Percentiles rank a stretch among this genome's conserved stretches.
These are phyloP conservation scores for Somion occarium DNA, from an alignment of 1,284 basidiomycete genomes.

Conservation along the genomic window DNA sequence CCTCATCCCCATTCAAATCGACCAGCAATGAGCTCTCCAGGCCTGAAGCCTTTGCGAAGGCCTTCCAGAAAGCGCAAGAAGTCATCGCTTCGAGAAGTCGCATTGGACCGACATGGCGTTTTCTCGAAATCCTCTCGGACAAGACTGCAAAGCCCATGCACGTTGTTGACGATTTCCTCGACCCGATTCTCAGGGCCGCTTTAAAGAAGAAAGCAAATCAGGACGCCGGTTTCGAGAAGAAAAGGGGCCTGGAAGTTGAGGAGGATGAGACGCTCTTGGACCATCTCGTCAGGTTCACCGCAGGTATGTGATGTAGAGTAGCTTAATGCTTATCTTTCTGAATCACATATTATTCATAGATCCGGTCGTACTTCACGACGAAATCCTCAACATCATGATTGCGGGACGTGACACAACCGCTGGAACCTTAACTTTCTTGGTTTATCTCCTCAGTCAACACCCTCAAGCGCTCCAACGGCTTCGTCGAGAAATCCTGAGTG, in stretches of 20 bases:
- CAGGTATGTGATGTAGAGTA: too few relatives aligned
- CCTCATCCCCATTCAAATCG: background rate
- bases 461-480: slow-evolving; percentile 32
- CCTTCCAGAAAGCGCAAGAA: slow-evolving; percentile 4
- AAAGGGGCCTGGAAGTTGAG: slow-evolving; percentile 15
- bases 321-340: too few relatives aligned
- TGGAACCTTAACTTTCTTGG: slow-evolving; percentile 31
- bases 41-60: slow-evolving; percentile 29
- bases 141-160: slow-evolving; percentile 31
- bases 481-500: slow-evolving; percentile 37
- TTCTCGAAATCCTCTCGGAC: slow-evolving; percentile 38
- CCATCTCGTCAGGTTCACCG: slow-evolving; percentile 32
- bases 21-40: background rate
- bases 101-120: slow-evolving; percentile 30
- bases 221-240: slow-evolving; percentile 7
- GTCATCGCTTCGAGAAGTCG: slow-evolving; percentile 8
- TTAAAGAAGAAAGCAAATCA: slow-evolving; percentile 18
- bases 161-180: slow-evolving; percentile 34
- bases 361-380: slow-evolving; percentile 30
- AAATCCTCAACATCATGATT: slow-evolving; percentile 36
- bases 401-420: slow-evolving; percentile 39
- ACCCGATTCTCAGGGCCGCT: slow-evolving; percentile 39
- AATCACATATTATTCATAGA: slow-evolving; percentile 4
- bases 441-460: slow-evolving; percentile 38
- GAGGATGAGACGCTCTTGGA: slow-evolving; percentile 33